phyloP scores from a whole-genome alignment of 1,139 yeast species.

The Candida pseudocylindracea region DNA sequence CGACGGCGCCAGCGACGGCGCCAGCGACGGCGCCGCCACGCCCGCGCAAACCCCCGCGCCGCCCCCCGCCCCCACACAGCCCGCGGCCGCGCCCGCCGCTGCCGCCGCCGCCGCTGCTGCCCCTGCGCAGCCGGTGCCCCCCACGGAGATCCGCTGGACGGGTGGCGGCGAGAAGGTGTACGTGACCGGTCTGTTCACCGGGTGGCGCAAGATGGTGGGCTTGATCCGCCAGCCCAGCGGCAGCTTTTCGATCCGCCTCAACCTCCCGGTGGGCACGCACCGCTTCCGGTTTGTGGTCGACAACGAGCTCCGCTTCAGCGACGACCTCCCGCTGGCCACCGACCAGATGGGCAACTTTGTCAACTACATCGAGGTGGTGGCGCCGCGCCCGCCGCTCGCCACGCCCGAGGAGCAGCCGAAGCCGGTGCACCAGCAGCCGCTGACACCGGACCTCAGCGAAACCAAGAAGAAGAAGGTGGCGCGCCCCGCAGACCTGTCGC shows the following conservation, averaged over 20 bases:
- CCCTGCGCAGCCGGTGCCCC: conserved; percentile 11
- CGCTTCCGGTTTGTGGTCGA: conserved; percentile 24
- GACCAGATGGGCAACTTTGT: conserved; percentile 30
- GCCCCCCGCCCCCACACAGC: neutral
- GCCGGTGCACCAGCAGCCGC: conserved; percentile 5
- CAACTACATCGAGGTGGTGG: conserved; percentile 19
- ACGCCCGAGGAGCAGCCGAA: conserved; percentile 7
- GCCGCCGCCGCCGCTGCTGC: conserved; percentile 3
- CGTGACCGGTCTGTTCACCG: conserved; percentile 26
- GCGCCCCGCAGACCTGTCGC: conserved; percentile 16
- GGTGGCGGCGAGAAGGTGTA: conserved; percentile 83
- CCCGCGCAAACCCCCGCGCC: conserved; percentile 1
- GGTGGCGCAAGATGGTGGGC: conserved; percentile 29
- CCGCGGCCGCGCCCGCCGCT: neutral
- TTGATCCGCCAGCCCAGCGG: conserved; percentile 24
- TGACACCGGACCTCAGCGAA: conserved; percentile 1
- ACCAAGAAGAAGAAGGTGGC: neutral
- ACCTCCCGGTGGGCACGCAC: conserved; percentile 25
- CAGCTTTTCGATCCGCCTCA: conserved; percentile 16
- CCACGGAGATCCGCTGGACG: conserved; percentile 76
- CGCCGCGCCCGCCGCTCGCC: conserved; percentile 16
- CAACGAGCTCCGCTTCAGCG: conserved; percentile 22
- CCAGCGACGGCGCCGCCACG: conserved; percentile 1
- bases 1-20: conserved; percentile 3
- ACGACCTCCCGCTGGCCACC: conserved; percentile 24